Evolutionary conservation across 2,329 filamentous ascomycete species (phyloP).

Genomic region (Neonectria neomacrospora): DNA sequence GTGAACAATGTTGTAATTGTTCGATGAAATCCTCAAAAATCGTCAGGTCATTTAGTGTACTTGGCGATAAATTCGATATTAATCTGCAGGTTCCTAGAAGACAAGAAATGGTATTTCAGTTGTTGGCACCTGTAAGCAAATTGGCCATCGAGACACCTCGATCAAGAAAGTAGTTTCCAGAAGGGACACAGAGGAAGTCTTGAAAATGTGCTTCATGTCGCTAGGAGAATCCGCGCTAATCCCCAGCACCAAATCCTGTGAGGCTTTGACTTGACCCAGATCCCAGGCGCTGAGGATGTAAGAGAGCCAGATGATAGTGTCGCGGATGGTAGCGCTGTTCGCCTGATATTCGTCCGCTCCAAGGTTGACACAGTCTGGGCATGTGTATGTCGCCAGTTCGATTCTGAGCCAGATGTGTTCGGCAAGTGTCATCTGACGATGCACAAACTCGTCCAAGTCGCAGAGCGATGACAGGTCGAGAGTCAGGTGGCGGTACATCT

Average conservation of each 20-base stretch:
- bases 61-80: neutral
- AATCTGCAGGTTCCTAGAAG: neutral
- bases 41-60: neutral
- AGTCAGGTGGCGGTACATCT: conserved; percentile 13
- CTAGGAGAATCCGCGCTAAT: conserved; percentile 7
- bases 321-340: neutral
- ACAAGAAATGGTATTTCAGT: neutral
- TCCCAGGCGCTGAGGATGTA: neutral
- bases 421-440: conserved; percentile 2
- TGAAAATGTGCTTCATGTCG: conserved; percentile 7
- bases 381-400: conserved; percentile 7
- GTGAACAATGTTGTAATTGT: neutral
- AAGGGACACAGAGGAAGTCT: neutral
- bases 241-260: neutral
- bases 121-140: neutral
- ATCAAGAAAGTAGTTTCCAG: neutral
- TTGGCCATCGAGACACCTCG: neutral
- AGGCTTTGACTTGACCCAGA: neutral
- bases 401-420: conserved; percentile 11
- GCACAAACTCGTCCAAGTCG: neutral
- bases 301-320: neutral
- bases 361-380: neutral
- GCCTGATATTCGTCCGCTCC: neutral
- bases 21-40: conserved; percentile 19
- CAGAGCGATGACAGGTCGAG: neutral